Conservation (phyloP, 2,329 filamentous ascomycete genomes). For the Thielaviopsis punctulata region DNA sequence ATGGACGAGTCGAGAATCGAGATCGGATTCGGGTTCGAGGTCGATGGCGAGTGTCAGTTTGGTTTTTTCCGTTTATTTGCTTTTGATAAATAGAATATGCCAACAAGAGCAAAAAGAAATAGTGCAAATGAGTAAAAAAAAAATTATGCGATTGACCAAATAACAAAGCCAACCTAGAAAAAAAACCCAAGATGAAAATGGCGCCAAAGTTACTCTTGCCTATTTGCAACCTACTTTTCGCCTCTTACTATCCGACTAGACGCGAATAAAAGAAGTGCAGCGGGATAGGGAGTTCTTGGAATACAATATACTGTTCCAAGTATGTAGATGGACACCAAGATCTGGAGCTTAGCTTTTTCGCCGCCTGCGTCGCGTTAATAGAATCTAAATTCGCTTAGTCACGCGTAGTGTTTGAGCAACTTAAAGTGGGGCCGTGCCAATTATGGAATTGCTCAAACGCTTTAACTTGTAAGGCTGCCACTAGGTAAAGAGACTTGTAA, state of each 20-base stretch:
- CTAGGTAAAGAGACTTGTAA: background rate
- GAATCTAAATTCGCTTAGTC: background rate
- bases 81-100: background rate
- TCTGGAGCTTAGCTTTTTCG: too few relatives aligned
- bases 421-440: background rate
- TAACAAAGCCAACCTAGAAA: background rate
- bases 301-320: too few relatives aligned
- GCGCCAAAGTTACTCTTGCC: background rate
- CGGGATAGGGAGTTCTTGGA: too few relatives aligned
- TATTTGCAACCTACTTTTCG: background rate
- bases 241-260: background rate
- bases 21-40: background rate
- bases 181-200: slow-evolving; percentile 1
- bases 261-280: background rate
- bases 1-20: background rate
- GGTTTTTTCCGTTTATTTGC: background rate
- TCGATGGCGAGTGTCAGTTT: background rate
- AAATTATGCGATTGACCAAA: background rate
- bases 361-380: background rate
- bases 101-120: background rate
- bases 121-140: background rate
- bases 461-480: slow-evolving; percentile 9
- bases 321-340: too few relatives aligned
- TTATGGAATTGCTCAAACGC: background rate
- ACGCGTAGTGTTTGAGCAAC: background rate